Percentiles rank a stretch among this genome's conserved stretches.
Evolutionary conservation across 2,329 filamentous ascomycete species (phyloP).

Genomic region (Boeremia lycopersici): DNA sequence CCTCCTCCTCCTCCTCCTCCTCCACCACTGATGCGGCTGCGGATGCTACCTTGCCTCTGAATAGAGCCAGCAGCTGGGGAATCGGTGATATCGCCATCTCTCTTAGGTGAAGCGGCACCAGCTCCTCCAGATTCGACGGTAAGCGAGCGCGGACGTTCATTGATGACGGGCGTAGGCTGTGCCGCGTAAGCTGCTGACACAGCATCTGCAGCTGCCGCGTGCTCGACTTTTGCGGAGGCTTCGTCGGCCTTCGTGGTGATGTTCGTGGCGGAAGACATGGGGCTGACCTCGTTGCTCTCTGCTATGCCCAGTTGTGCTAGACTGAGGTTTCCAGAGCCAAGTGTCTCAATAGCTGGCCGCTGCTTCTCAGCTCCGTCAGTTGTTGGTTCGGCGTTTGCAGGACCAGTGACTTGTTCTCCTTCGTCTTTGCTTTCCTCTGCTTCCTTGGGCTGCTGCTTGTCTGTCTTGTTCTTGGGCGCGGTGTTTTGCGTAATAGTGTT

Average conservation of each 20-base stretch:
- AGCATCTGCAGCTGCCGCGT: conserved; percentile 63
- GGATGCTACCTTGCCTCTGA: conserved; percentile 59
- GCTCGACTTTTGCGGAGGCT: conserved; percentile 62
- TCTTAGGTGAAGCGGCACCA: conserved; percentile 58
- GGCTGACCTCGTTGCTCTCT: conserved; percentile 64
- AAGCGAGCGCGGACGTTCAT: conserved; percentile 49
- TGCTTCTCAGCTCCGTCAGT: conserved; percentile 46
- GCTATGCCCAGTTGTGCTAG: conserved; percentile 84
- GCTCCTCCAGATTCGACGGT: conserved; percentile 42
- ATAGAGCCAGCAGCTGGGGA: conserved; percentile 59
- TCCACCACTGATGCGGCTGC: conserved; percentile 59
- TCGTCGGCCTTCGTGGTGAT: conserved; percentile 59
- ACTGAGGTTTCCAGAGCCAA: conserved; percentile 87
- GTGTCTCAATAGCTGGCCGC: conserved; percentile 81
- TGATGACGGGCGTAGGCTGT: conserved; percentile 41
- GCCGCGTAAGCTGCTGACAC: conserved; percentile 65
- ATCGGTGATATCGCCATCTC: conserved; percentile 69
- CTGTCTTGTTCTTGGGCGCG: conserved; percentile 52
- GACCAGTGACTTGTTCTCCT: conserved; percentile 52
- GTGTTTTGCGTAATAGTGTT: conserved; percentile 73
- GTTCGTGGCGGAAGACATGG: conserved; percentile 64
- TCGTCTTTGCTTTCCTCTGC: conserved; percentile 37
- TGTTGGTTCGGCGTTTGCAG: conserved; percentile 32
- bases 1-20: conserved; percentile 55
- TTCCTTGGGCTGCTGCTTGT: conserved; percentile 24